Conservation (phyloP, 495 filamentous ascomycete genomes). For the Tricharina praecox region DNA sequence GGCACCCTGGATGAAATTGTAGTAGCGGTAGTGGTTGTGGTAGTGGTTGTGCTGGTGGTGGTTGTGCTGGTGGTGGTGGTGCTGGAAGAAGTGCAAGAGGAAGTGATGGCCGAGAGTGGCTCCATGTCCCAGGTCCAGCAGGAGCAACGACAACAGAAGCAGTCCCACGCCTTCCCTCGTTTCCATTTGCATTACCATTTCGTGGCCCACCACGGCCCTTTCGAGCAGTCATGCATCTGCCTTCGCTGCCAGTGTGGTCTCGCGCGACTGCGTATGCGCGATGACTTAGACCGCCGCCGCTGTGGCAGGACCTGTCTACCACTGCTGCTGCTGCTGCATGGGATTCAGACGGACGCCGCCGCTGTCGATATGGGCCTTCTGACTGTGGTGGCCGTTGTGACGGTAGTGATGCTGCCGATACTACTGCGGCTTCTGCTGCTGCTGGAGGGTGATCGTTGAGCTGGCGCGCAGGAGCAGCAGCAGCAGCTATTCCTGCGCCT, state of each 20-base stretch:
- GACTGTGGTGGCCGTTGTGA: neutral
- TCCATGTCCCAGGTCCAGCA: neutral
- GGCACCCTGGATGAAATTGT: neutral
- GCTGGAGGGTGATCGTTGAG: neutral
- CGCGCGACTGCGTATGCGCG: slow-evolving; percentile 1
- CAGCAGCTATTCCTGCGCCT: neutral
- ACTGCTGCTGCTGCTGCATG: slow-evolving; percentile 4
- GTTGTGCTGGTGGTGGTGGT: neutral
- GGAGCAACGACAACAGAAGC: too few relatives aligned
- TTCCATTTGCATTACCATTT: slow-evolving; percentile 1
- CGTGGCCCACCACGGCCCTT: neutral
- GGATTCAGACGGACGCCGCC: neutral
- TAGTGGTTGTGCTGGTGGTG: neutral
- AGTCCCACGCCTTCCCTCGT: too few relatives aligned
- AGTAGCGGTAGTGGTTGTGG: neutral
- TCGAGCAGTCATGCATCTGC: neutral
- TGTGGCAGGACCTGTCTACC: neutral
- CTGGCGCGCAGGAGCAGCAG: slow-evolving; percentile 3
- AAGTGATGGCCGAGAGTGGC: neutral
- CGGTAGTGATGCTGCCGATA: neutral
- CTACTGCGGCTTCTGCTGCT: too few relatives aligned
- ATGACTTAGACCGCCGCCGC: slow-evolving; percentile 1
- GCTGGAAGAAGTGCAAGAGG: neutral
- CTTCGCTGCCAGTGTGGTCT: neutral
- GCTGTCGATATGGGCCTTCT: neutral